phyloP scores from a whole-genome alignment of 2,329 filamentous ascomycete species.

The Macroventuria anomochaeta region DNA sequence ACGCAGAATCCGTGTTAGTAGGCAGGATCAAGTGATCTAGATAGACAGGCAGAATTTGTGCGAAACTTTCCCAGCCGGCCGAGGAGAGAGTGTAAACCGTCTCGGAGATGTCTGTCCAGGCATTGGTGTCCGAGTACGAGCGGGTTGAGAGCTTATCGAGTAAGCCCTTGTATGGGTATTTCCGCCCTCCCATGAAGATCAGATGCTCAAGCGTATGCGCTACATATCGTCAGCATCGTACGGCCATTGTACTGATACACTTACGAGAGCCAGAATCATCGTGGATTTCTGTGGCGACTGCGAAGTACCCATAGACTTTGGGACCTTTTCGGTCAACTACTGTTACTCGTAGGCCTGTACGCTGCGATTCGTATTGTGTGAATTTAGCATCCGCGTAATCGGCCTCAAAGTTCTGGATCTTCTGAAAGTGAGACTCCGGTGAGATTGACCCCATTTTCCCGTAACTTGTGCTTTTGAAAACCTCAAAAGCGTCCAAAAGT shows the following conservation, averaged over 20 bases:
- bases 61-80: conserved; percentile 96
- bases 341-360: conserved; percentile 92
- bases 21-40: conserved; percentile 92
- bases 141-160: conserved; percentile 92
- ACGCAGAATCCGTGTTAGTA: conserved; percentile 89
- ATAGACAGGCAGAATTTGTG: conserved; percentile 91
- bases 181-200: conserved; percentile 77
- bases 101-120: conserved; percentile 95
- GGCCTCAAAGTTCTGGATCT: conserved; percentile 82
- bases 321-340: conserved; percentile 92
- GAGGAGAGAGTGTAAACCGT: conserved; percentile 96
- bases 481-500: not conserved
- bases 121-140: conserved; percentile 93
- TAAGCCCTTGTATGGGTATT: conserved; percentile 92
- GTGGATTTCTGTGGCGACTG: conserved; percentile 94
- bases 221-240: conserved; percentile 23
- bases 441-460: conserved; percentile 41
- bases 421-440: conserved; percentile 71
- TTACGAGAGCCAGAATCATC: conserved; percentile 88
- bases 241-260: conserved; percentile 6
- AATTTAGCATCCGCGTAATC: conserved; percentile 89
- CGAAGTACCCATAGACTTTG: conserved; percentile 90
- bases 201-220: conserved; percentile 61
- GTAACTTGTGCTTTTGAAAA: conserved; percentile 16
- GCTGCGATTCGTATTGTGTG: conserved; percentile 93